Evolutionary conservation across 2,329 filamentous ascomycete species (phyloP).

Genomic region (Diaporthe velutina): DNA sequence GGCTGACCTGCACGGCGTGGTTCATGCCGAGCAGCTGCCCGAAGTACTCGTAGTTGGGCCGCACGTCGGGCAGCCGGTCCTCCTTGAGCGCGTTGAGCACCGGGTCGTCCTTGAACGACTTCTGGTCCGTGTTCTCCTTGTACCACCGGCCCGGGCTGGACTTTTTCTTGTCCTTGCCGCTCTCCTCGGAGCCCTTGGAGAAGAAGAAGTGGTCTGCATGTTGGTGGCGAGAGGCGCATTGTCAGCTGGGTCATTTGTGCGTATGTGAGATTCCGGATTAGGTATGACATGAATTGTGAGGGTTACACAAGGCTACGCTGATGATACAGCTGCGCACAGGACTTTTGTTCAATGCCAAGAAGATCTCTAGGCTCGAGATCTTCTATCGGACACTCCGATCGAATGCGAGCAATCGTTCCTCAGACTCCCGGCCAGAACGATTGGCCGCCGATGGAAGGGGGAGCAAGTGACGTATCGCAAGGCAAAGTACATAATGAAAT

Average conservation of each 20-base stretch:
- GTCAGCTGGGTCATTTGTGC: conserved; percentile 40
- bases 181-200: conserved; percentile 67
- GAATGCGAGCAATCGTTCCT: neutral
- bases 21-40: conserved; percentile 67
- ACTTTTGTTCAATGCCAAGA: conserved; percentile 4
- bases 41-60: conserved; percentile 74
- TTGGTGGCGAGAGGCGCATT: conserved; percentile 3
- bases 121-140: conserved; percentile 53
- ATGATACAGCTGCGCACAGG: neutral
- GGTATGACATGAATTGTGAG: neutral
- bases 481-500: no score
- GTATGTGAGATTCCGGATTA: neutral
- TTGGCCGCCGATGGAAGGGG: no score
- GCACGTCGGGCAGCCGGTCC: conserved; percentile 67
- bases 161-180: conserved; percentile 54
- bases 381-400: no score
- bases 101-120: conserved; percentile 74
- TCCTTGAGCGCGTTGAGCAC: conserved; percentile 73
- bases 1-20: conserved; percentile 65
- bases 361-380: neutral
- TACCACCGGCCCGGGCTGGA: conserved; percentile 40
- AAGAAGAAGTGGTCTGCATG: conserved; percentile 71
- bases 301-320: neutral
- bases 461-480: neutral
- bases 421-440: neutral